These are phyloP conservation scores for Ustilago nuda DNA, from an alignment of 1,284 basidiomycete genomes.

Conservation along the genomic window DNA sequence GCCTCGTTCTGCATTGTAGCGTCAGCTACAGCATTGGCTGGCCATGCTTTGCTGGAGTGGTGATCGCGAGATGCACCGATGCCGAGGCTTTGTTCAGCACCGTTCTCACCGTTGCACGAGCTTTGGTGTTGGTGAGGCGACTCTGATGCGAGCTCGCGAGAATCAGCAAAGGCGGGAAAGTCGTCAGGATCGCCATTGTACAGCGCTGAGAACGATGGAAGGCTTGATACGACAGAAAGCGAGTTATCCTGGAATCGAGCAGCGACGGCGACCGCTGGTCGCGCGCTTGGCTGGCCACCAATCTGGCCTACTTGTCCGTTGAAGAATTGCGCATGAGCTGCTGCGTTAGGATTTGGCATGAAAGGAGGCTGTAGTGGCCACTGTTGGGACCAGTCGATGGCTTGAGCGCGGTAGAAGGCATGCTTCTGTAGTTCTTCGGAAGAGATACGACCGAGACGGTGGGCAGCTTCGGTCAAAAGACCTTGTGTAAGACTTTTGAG, in stretches of 20 bases:
- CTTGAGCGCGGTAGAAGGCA: constrained; percentile 37
- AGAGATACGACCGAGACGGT: constrained; percentile 51
- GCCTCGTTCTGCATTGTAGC: neutral
- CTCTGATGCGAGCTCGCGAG: constrained; percentile 39
- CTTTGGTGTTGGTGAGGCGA: constrained; percentile 21
- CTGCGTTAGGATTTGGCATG: constrained; percentile 46
- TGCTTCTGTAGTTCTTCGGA: constrained; percentile 57
- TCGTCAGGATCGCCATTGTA: constrained; percentile 58
- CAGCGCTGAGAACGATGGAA: constrained; percentile 62
- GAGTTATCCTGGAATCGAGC: constrained; percentile 29
- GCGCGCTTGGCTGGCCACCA: neutral
- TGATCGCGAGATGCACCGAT: neutral
- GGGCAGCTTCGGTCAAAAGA: constrained; percentile 38
- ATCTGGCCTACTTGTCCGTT: constrained; percentile 3
- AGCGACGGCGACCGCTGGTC: constrained; percentile 9
- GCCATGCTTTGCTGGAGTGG: neutral
- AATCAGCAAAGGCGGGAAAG: constrained; percentile 62
- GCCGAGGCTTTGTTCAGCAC: neutral
- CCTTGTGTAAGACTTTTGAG: constrained; percentile 46
- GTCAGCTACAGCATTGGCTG: neutral
- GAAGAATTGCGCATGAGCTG: constrained; percentile 29
- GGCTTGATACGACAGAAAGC: constrained; percentile 46
- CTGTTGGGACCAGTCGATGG: constrained; percentile 57
- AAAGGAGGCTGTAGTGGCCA: constrained; percentile 58
- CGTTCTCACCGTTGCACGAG: constrained; percentile 25